These are phyloP conservation scores for Aspergillus sp. DNA, from an alignment of 2,329 filamentous ascomycete genomes.

Conservation along the genomic window DNA sequence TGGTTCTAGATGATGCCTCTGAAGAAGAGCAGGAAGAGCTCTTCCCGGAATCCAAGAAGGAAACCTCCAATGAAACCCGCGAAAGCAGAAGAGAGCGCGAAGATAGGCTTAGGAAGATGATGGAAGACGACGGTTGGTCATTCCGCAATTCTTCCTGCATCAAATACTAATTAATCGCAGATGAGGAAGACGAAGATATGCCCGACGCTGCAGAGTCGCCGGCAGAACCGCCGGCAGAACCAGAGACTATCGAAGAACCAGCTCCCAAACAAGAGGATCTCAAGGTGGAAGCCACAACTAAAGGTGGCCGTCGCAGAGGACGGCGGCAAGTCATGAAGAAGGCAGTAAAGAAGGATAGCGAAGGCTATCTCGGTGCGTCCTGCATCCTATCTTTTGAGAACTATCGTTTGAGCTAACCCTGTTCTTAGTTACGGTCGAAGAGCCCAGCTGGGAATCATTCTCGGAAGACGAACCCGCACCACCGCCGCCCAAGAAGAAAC, in stretches of 20 bases:
- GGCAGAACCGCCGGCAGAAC: constrained; percentile 34
- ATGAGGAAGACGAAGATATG: constrained; percentile 54
- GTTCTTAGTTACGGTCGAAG: constrained; percentile 74
- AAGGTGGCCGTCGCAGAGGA: constrained; percentile 70
- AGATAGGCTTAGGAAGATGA: constrained; percentile 69
- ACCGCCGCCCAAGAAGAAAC: constrained; percentile 49
- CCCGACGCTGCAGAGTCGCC: constrained; percentile 52
- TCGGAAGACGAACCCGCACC: constrained; percentile 76
- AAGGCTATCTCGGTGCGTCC: constrained; percentile 79
- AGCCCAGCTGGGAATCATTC: constrained; percentile 85
- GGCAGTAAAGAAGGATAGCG: constrained; percentile 80
- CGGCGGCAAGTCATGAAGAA: constrained; percentile 82
- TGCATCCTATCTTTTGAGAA: not conserved
- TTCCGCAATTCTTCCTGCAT: constrained; percentile 36
- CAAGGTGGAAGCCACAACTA: constrained; percentile 51
- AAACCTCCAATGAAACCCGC: constrained; percentile 37
- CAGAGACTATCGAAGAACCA: constrained; percentile 37
- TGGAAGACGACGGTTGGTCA: constrained; percentile 60
- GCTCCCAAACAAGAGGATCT: constrained; percentile 50
- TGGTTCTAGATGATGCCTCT: constrained; percentile 54
- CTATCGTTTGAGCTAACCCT: constrained; percentile 11
- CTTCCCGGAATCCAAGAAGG: constrained; percentile 43
- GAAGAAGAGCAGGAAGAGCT: constrained; percentile 57
- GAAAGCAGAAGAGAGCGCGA: constrained; percentile 62
- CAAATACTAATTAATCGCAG: constrained; percentile 25